These are phyloP conservation scores for Polyplosphaeria fusca DNA, from an alignment of 495 filamentous ascomycete species.

Conservation along the genomic window DNA sequence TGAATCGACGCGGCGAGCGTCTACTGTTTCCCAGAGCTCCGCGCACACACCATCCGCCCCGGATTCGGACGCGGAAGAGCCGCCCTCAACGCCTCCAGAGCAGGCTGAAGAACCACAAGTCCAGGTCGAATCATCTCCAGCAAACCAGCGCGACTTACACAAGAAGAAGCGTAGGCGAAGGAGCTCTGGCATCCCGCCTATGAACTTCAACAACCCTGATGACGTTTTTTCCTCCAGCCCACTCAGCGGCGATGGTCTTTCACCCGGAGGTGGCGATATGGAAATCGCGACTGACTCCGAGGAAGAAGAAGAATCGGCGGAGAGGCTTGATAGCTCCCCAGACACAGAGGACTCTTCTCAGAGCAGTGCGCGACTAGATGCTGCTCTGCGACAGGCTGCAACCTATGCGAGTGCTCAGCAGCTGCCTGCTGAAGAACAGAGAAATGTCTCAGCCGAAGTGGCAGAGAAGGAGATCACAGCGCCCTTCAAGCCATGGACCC, in stretches of 20 bases:
- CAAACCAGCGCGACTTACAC: slow-evolving; percentile 64
- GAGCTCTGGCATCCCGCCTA: slow-evolving; percentile 60
- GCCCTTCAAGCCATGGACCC: slow-evolving; percentile 67
- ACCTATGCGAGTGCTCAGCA: slow-evolving; percentile 65
- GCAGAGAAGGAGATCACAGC: slow-evolving; percentile 78
- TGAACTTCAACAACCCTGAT: slow-evolving; percentile 60
- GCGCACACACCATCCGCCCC: slow-evolving; percentile 43
- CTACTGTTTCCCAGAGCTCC: slow-evolving; percentile 49
- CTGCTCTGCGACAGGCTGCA: slow-evolving; percentile 71
- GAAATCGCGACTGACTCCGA: slow-evolving; percentile 27
- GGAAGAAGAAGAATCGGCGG: slow-evolving; percentile 23
- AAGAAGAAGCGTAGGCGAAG: slow-evolving; percentile 59
- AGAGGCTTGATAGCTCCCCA: slow-evolving; percentile 14
- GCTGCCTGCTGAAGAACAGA: slow-evolving; percentile 54
- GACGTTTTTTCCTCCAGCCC: slow-evolving; percentile 72
- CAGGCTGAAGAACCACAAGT: slow-evolving; percentile 55
- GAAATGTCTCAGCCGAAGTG: slow-evolving; percentile 65
- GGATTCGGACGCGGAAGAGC: slow-evolving; percentile 54
- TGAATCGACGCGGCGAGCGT: slow-evolving; percentile 67
- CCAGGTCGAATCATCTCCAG: slow-evolving; percentile 56
- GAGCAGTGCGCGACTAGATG: slow-evolving; percentile 67
- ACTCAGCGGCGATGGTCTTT: slow-evolving; percentile 60
- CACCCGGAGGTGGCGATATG: slow-evolving; percentile 28
- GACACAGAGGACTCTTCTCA: slow-evolving; percentile 51
- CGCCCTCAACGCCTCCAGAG: slow-evolving; percentile 64